Evolutionary conservation across 768 basidiomycete species (phyloP), one percentile per base, ranked within the genome.

Genomic region (Termitomyces sp.): DNA sequence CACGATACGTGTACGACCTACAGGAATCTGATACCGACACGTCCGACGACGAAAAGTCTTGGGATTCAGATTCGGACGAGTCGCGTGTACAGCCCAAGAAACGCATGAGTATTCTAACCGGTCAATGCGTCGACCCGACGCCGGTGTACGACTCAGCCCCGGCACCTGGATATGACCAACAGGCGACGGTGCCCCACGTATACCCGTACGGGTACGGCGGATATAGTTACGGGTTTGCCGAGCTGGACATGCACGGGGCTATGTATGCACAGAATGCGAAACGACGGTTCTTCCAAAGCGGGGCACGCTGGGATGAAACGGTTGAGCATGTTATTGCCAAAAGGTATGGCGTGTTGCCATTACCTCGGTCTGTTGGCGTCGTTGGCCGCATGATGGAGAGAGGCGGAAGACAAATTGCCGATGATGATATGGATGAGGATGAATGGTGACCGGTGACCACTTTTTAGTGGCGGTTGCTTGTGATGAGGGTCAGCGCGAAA

Each of bases 81-180:
- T 81, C 82, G 41, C 36, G 54, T 54, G 10, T 47, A 69, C 20
- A 64, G 66, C 59, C 59, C 61, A 76, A 76, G 62, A 82, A 82
- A 61, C 81, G 84, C 55, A 89, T 90, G 85, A 88, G 86, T 62
- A 75, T 89, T 48, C 53, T 86, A 50, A 87, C 85, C 18, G 82
- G 82, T 57, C 77, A 81, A 55, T 84, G 80, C 60, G 73, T 80
- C 56, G 81, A 86, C 44, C 71, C 79, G 0, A 72, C 79, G 0
- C 79, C 81, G 0, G 55, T 64, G 6, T 73, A 79, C 11, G 81
- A 78, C 32, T 40, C 55, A 18, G 45, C 55, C 28, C 54, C 43
- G 20, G 40, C 54, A 13, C 47, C 53, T 13, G 41, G 41, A 3
- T 54, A 52, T 16, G 54, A 55, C 14, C 54, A 41, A 26, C 46